phyloP scores from a whole-genome alignment of 2,329 filamentous ascomycete species.

The Aspergillus pseudoviridinutans region DNA sequence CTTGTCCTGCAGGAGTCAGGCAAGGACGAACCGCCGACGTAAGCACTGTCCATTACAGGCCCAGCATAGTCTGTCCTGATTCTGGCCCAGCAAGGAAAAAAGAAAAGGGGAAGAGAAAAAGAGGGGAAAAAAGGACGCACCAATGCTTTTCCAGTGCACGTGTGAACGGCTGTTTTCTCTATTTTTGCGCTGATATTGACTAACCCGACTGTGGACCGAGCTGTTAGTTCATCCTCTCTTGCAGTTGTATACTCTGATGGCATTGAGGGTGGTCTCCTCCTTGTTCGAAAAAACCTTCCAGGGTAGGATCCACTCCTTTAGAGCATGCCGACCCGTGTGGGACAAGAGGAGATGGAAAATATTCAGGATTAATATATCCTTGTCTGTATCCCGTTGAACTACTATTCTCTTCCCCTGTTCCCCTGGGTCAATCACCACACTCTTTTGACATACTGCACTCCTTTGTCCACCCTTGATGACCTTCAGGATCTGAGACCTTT shows the following conservation, averaged over 20 bases:
- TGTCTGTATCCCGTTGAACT: conserved; percentile 4
- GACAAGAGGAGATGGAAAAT: neutral
- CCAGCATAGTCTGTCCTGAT: neutral
- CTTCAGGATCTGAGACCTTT: neutral
- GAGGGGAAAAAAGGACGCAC: neutral
- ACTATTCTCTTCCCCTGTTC: conserved; percentile 1
- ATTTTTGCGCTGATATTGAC: conserved; percentile 1
- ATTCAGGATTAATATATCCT: conserved; percentile 6
- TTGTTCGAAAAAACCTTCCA: conserved; percentile 11
- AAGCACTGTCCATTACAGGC: conserved; percentile 1
- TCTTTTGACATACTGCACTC: conserved; percentile 1
- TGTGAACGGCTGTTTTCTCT: conserved; percentile 17
- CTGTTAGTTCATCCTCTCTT: conserved; percentile 12
- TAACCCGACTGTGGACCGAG: conserved; percentile 11
- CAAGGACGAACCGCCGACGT: conserved; percentile 12
- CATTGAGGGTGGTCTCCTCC: conserved; percentile 18
- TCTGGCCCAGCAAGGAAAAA: neutral
- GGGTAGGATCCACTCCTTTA: conserved; percentile 16
- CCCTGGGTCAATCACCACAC: conserved; percentile 6
- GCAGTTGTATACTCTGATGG: conserved; percentile 14
- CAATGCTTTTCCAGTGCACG: conserved; percentile 13
- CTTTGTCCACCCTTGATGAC: conserved; percentile 2
- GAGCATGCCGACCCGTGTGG: conserved; percentile 16
- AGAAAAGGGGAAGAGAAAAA: conserved; percentile 3
- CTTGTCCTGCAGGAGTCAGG: conserved; percentile 14